A percentile compares a stretch with the other conserved stretches of the same genome.
These are phyloP conservation scores for Mortierella sp. DNA, from an alignment of 371 early-diverging fungal species.

Conservation along the genomic window DNA sequence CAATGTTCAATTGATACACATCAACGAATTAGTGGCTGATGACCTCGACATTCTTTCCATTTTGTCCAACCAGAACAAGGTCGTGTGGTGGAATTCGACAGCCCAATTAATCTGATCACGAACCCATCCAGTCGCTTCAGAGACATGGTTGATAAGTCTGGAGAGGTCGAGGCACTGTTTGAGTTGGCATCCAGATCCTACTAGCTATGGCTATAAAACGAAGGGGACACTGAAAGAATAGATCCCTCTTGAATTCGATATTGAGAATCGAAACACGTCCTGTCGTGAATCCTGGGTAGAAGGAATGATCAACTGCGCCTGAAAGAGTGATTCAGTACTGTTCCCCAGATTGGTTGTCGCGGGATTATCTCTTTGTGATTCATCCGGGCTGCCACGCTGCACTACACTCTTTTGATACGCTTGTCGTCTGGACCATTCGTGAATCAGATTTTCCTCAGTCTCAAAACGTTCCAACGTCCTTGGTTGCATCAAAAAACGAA, in stretches of 20 bases:
- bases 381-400: not conserved
- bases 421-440: conserved; percentile 11
- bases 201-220: conserved; percentile 8
- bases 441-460: conserved; percentile 14
- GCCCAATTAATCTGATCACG: conserved; percentile 64
- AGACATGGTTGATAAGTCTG: conserved; percentile 74
- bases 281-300: not conserved
- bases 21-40: not conserved
- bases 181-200: conserved; percentile 57
- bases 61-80: conserved; percentile 56
- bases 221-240: conserved; percentile 13
- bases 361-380: not conserved
- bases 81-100: conserved; percentile 68
- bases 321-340: conserved; percentile 21
- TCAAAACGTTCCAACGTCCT: conserved; percentile 17
- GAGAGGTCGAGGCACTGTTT: conserved; percentile 68
- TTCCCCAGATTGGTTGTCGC: not conserved
- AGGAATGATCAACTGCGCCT: conserved; percentile 44
- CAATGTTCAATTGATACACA: not conserved
- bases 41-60: not conserved
- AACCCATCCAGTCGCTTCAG: conserved; percentile 62
- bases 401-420: too few species aligned
- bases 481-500: conserved; percentile 41
- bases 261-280: conserved; percentile 39
- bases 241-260: conserved; percentile 28